phyloP scores from a whole-genome alignment of 805 yeast genomes.

The Priceomyces castillae region DNA sequence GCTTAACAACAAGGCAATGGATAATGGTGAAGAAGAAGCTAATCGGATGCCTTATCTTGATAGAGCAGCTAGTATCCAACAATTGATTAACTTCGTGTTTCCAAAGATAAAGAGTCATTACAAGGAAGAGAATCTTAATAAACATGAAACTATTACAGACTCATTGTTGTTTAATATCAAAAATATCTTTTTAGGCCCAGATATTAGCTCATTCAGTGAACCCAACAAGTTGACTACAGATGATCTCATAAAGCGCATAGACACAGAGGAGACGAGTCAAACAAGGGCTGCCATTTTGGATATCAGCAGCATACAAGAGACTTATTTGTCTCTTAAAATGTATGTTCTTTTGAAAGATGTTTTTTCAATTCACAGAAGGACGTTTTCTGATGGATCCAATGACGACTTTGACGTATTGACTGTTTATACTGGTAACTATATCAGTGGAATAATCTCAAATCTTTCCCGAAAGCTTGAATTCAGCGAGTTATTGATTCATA shows the following conservation, averaged over 20 bases:
- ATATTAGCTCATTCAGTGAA: constrained; percentile 9
- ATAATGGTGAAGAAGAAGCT: constrained; percentile 15
- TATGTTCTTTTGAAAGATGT: constrained; percentile 15
- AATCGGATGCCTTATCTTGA: constrained; percentile 17
- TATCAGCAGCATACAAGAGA: constrained; percentile 11
- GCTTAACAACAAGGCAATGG: constrained; percentile 3
- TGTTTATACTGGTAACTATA: constrained; percentile 3
- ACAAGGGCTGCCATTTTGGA: background rate
- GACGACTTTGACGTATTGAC: constrained; percentile 1
- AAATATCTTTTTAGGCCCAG: constrained; percentile 20
- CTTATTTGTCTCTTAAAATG: constrained; percentile 16
- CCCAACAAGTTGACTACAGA: constrained; percentile 15
- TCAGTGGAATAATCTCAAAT: constrained; percentile 4
- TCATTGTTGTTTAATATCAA: constrained; percentile 14
- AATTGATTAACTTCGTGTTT: constrained; percentile 14
- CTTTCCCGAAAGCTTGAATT: constrained; percentile 2
- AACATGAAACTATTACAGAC: constrained; percentile 3
- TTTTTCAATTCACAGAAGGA: constrained; percentile 6
- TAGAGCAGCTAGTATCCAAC: constrained; percentile 15
- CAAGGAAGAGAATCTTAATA: constrained; percentile 12
- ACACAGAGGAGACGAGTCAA: constrained; percentile 6
- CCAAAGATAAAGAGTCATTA: constrained; percentile 15
- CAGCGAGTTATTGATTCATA: constrained; percentile 7
- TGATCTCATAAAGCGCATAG: constrained; percentile 15
- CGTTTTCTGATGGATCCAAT: background rate